phyloP scores from a whole-genome alignment of 805 yeast species.

The Metschnikowia santaceciliae region DNA sequence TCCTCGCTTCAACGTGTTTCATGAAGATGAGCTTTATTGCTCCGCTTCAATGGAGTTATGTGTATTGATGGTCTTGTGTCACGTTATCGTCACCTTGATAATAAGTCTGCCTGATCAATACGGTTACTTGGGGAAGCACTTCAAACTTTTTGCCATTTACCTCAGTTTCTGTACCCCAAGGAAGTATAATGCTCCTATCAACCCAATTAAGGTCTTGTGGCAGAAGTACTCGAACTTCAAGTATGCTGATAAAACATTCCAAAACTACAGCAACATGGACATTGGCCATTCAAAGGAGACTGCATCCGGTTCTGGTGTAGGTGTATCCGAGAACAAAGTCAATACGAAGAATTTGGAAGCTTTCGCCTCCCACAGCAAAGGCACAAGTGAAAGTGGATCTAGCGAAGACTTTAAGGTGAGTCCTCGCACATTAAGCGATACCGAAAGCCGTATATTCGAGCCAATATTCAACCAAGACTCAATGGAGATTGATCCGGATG shows the following conservation, averaged over 20 bases:
- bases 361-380: not conserved
- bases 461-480: not conserved
- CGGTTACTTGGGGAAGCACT: conserved; percentile 15
- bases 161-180: conserved; percentile 13
- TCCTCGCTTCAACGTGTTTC: not conserved
- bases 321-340: not conserved
- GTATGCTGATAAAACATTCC: not conserved
- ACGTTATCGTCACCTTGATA: conserved; percentile 14
- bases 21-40: conserved; percentile 7
- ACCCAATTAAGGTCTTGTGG: conserved; percentile 13
- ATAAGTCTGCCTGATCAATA: conserved; percentile 17
- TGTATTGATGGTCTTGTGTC: conserved; percentile 14
- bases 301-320: not conserved
- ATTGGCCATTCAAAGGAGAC: not conserved
- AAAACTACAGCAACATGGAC: not conserved
- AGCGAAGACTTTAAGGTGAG: not conserved
- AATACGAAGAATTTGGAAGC: not conserved
- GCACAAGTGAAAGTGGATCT: not conserved
- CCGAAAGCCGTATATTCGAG: not conserved
- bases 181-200: conserved; percentile 16
- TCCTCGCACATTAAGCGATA: not conserved
- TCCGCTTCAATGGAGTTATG: conserved; percentile 17
- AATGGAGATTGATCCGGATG: not conserved
- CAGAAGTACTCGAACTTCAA: conserved; percentile 10
- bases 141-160: conserved; percentile 13